Conservation (phyloP, 75 land plant genomes). For the Pinus taeda region DNA sequence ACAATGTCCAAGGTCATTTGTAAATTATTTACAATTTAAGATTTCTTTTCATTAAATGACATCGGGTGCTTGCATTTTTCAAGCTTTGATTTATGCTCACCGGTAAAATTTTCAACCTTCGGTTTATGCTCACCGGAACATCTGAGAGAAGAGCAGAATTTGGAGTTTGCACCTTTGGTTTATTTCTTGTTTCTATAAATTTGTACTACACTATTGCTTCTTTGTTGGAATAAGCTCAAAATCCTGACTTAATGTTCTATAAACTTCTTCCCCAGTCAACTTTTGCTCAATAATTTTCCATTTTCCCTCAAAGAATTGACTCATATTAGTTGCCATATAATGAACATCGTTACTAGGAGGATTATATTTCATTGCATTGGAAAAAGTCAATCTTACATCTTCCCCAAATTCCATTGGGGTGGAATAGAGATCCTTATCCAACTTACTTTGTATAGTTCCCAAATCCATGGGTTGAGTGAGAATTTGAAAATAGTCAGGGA, state of each 20-base stretch:
- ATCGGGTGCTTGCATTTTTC: too few relatives aligned
- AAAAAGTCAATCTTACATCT: constrained; percentile 33
- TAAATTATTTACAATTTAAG: too few relatives aligned
- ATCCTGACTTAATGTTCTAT: constrained; percentile 17
- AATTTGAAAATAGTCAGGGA: too few relatives aligned
- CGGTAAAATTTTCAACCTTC: too few relatives aligned
- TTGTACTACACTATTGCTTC: not conserved
- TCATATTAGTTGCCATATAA: constrained; percentile 23
- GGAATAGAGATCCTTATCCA: not conserved
- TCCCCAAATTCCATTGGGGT: constrained; percentile 29
- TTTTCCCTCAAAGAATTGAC: constrained; percentile 23
- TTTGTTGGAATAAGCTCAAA: not conserved
- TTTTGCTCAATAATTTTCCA: constrained; percentile 34
- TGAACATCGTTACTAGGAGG: constrained; percentile 39
- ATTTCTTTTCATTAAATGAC: constrained; percentile 3
- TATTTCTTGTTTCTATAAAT: constrained; percentile 17
- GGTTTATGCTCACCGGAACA: too few relatives aligned
- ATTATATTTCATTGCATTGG: constrained; percentile 48
- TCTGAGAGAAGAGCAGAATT: too few relatives aligned
- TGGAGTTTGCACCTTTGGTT: not conserved
- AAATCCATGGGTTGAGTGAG: constrained; percentile 27
- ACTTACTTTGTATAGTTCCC: constrained; percentile 31
- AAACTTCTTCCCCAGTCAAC: constrained; percentile 11
- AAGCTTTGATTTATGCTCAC: too few relatives aligned
- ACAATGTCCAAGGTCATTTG: too few relatives aligned